Percentiles rank a stretch among this genome's conserved stretches.
These are phyloP conservation scores for Globisporangium middletonii DNA, from an alignment of 352 stramenopile species.

Conservation along the genomic window DNA sequence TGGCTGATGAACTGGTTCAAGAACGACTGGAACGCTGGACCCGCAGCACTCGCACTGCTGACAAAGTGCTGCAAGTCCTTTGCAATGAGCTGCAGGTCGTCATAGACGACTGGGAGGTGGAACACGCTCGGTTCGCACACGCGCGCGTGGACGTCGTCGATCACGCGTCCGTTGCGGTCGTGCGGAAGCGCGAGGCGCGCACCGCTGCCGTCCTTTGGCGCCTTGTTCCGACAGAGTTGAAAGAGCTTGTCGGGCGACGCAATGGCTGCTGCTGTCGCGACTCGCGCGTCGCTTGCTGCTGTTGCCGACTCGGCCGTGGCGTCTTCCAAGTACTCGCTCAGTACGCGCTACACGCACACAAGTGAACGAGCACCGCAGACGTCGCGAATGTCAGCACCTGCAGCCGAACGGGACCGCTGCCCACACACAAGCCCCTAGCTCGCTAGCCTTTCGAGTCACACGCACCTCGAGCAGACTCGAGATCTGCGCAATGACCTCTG, in stretches of 20 bases:
- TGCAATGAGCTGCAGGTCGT: constrained; percentile 56
- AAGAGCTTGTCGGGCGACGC: constrained; percentile 32
- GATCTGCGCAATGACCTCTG: constrained; percentile 60
- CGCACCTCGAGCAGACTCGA: constrained; percentile 56
- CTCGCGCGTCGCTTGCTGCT: constrained; percentile 16
- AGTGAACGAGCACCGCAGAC: not conserved
- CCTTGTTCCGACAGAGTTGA: constrained; percentile 59
- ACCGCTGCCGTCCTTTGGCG: constrained; percentile 18
- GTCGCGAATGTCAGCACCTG: not conserved
- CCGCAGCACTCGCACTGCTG: constrained; percentile 16
- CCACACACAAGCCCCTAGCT: not conserved
- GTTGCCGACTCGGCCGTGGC: constrained; percentile 14
- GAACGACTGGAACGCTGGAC: constrained; percentile 40
- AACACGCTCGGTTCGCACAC: constrained; percentile 76
- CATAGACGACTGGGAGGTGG: constrained; percentile 66
- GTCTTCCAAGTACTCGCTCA: constrained; percentile 69
- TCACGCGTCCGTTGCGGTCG: constrained; percentile 17
- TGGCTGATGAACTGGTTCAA: constrained; percentile 56
- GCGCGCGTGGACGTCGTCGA: constrained; percentile 22
- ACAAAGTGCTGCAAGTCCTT: constrained; percentile 57
- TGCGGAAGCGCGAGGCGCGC: constrained; percentile 17
- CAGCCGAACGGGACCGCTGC: constrained; percentile 3
- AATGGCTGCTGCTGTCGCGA: not conserved
- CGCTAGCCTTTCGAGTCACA: no score
- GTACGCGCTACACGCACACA: constrained; percentile 26